Percentiles rank a stretch among this genome's conserved stretches.
Conservation (phyloP, 2,329 filamentous ascomycete species). For the Chrysoporthe cubensis region DNA sequence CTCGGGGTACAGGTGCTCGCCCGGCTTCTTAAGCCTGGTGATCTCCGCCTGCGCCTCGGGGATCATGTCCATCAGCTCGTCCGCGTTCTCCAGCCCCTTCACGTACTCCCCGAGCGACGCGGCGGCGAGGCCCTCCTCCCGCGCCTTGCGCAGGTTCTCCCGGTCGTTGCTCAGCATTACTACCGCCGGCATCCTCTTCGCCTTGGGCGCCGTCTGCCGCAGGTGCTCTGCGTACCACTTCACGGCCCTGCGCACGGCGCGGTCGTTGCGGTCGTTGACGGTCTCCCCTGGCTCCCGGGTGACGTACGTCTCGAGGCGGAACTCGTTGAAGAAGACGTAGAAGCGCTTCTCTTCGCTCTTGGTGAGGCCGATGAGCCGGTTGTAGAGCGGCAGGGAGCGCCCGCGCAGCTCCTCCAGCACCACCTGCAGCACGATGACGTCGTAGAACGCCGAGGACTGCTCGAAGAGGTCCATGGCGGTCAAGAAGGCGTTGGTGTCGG, state of each 20-base stretch:
- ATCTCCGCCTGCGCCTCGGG: conserved; percentile 74
- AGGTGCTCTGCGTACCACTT: conserved; percentile 91
- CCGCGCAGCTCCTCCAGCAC: conserved; percentile 96
- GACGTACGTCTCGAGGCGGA: conserved; percentile 89
- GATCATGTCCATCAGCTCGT: conserved; percentile 90
- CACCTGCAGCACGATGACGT: conserved; percentile 95
- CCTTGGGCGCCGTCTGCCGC: conserved; percentile 56
- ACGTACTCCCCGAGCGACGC: conserved; percentile 78
- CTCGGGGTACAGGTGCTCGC: conserved; percentile 81
- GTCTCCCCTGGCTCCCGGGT: conserved; percentile 74
- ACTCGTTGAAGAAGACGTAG: conserved; percentile 99
- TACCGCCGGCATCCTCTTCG: conserved; percentile 69
- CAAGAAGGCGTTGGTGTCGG: conserved; percentile 93
- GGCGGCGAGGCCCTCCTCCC: conserved; percentile 72
- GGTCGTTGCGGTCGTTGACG: conserved; percentile 96
- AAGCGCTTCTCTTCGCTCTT: conserved; percentile 97
- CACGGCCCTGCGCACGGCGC: conserved; percentile 83
- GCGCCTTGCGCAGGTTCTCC: conserved; percentile 83
- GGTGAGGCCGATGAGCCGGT: conserved; percentile 85
- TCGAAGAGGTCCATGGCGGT: conserved; percentile 98
- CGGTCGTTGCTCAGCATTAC: conserved; percentile 95
- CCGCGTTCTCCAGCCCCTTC: conserved; percentile 78
- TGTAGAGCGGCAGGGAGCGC: conserved; percentile 91
- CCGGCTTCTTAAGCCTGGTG: conserved; percentile 64
- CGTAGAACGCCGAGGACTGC: conserved; percentile 87